phyloP scores from a whole-genome alignment of 768 basidiomycete species.

The Rhodocollybia butyracea region DNA sequence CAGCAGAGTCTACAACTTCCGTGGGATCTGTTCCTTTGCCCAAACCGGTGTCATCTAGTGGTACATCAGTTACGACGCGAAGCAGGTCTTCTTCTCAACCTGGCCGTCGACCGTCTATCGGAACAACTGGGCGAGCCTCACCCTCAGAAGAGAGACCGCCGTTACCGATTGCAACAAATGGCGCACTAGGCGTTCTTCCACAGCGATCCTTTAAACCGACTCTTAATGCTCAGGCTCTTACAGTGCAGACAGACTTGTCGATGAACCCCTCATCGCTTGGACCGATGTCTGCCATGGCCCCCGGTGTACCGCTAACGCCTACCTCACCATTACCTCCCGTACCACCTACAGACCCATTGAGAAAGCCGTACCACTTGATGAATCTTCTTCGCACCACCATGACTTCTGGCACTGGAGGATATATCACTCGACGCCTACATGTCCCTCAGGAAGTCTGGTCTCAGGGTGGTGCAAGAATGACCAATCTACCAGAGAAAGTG shows the following conservation, averaged over 20 bases:
- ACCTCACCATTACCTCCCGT: conserved; percentile 73
- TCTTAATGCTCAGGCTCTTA: conserved; percentile 42
- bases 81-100: conserved; percentile 68
- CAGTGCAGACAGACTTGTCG: conserved; percentile 49
- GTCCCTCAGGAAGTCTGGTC: conserved; percentile 91
- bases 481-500: conserved; percentile 80
- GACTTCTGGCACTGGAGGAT: conserved; percentile 78
- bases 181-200: conserved; percentile 41
- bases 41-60: conserved; percentile 37
- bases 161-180: conserved; percentile 36
- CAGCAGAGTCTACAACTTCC: conserved; percentile 44
- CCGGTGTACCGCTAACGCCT: conserved; percentile 69
- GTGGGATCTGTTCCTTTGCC: conserved; percentile 35
- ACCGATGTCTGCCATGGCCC: conserved; percentile 43
- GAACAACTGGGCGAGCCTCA: conserved; percentile 48
- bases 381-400: conserved; percentile 74
- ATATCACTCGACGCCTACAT: conserved; percentile 81
- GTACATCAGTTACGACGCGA: conserved; percentile 41
- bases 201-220: conserved; percentile 31
- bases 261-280: conserved; percentile 36
- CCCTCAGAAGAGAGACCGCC: conserved; percentile 55
- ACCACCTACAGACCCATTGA: conserved; percentile 67
- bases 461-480: conserved; percentile 82
- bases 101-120: conserved; percentile 61
- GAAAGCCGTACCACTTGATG: conserved; percentile 93